Percentiles rank a stretch among this genome's conserved stretches.
These are phyloP conservation scores for Rhododendron kiyosumense DNA, from an alignment of 148 eudicot species.

Conservation along the genomic window DNA sequence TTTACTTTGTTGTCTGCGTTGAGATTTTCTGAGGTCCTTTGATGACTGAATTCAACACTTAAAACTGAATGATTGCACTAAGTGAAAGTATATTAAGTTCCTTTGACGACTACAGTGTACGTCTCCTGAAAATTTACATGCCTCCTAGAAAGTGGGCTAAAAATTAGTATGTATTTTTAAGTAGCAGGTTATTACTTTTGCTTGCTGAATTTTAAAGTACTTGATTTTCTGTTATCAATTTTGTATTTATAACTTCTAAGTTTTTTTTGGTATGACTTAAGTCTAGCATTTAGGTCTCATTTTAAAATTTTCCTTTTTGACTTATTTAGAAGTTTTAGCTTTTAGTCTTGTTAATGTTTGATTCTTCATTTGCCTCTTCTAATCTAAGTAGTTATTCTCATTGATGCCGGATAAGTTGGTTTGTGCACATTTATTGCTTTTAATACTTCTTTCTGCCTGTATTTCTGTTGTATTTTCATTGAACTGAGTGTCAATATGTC, in stretches of 20 bases:
- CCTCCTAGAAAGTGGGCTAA: not conserved
- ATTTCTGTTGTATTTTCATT: not conserved
- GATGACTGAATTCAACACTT: not conserved
- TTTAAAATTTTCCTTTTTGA: not conserved
- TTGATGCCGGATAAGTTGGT: not conserved
- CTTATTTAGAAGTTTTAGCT: not conserved
- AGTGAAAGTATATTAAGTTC: not conserved
- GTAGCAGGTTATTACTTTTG: not conserved
- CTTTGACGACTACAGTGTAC: not conserved
- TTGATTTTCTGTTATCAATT: not conserved
- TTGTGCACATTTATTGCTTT: not conserved
- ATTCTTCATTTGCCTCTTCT: not conserved
- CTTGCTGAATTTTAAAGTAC: not conserved
- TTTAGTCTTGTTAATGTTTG: not conserved
- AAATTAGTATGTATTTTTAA: not conserved
- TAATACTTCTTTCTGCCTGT: not conserved
- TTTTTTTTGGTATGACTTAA: not conserved
- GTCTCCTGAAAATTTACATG: not conserved
- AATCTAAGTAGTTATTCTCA: not conserved
- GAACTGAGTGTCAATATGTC: not conserved
- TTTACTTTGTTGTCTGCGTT: not conserved
- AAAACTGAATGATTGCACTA: not conserved
- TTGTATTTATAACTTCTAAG: not conserved
- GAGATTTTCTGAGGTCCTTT: not conserved
- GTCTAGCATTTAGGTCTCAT: not conserved